A percentile compares a stretch with the other conserved stretches of the same genome.
Evolutionary conservation across 2,329 filamentous ascomycete species (phyloP).

Genomic region (Phaeosphaeria sp.): DNA sequence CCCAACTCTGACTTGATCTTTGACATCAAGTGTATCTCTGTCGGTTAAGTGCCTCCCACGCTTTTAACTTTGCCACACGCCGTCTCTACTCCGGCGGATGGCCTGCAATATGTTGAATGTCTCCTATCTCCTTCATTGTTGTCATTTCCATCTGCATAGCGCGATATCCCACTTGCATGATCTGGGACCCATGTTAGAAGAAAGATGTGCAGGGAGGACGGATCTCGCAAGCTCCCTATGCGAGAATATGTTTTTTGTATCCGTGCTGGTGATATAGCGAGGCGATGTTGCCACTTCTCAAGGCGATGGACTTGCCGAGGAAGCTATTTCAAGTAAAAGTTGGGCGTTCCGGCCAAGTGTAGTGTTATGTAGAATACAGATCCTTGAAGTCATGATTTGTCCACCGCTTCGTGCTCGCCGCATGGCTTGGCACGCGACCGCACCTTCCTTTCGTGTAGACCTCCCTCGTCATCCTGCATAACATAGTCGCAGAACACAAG

Average conservation of each 20-base stretch:
- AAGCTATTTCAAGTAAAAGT: slow-evolving; percentile 45
- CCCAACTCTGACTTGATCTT: slow-evolving; percentile 90
- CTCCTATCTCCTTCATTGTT: slow-evolving; percentile 17
- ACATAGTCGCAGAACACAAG: background rate
- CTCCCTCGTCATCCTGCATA: background rate
- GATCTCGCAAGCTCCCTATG: slow-evolving; percentile 41
- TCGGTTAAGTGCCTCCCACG: slow-evolving; percentile 52
- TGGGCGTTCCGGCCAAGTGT: slow-evolving; percentile 22
- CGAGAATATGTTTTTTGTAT: slow-evolving; percentile 4
- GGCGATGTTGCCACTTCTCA: slow-evolving; percentile 28
- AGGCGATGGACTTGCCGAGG: slow-evolving; percentile 36
- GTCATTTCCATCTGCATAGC: slow-evolving; percentile 29
- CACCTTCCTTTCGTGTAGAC: too few relatives aligned
- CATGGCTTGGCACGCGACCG: background rate
- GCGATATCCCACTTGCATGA: slow-evolving; percentile 51
- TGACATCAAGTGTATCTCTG: slow-evolving; percentile 66
- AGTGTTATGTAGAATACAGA: background rate
- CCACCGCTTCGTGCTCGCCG: background rate
- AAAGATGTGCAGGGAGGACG: slow-evolving; percentile 49
- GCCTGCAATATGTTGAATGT: slow-evolving; percentile 9
- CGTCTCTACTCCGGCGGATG: background rate
- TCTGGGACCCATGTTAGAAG: too few relatives aligned
- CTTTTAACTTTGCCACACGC: background rate
- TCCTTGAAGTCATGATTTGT: slow-evolving; percentile 5
- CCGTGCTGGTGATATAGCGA: slow-evolving; percentile 40